phyloP scores from a whole-genome alignment of 2,329 filamentous ascomycete species.

The Cercospora sp. region DNA sequence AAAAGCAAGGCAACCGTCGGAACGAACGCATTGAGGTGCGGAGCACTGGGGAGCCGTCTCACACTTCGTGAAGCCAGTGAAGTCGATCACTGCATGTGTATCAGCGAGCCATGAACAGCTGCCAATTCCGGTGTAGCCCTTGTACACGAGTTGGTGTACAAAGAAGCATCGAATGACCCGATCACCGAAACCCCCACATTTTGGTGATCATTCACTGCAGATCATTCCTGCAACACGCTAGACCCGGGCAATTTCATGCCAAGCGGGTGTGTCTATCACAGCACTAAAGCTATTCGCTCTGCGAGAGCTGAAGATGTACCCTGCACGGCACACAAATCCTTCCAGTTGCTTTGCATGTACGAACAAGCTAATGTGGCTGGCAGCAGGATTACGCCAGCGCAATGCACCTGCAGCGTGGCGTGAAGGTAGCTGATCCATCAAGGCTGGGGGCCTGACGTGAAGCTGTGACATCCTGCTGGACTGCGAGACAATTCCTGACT shows the following conservation, averaged over 20 bases:
- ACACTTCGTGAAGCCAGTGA: neutral
- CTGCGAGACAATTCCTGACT: neutral
- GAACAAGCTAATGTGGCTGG: slow-evolving; percentile 10
- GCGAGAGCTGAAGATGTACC: neutral
- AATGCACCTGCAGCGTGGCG: slow-evolving; percentile 6
- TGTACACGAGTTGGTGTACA: neutral
- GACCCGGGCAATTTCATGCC: neutral
- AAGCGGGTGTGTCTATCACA: neutral
- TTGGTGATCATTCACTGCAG: slow-evolving; percentile 10
- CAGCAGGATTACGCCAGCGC: slow-evolving; percentile 1
- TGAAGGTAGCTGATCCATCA: neutral
- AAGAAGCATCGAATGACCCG: neutral
- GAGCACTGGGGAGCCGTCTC: slow-evolving; percentile 1
- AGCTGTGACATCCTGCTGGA: neutral
- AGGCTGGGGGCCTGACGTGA: neutral
- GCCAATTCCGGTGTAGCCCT: neutral
- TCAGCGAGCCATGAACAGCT: neutral
- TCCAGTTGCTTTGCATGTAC: neutral
- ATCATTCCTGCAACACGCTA: slow-evolving; percentile 6
- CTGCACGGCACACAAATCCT: neutral
- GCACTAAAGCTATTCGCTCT: slow-evolving; percentile 3
- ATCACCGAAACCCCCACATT: neutral
- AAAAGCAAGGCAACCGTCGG: neutral
- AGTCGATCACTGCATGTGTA: neutral
- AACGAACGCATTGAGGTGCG: neutral